These are phyloP conservation scores for Alloteropsis semialata DNA, from an alignment of 176 grass and related monocot species.

Conservation along the genomic window DNA sequence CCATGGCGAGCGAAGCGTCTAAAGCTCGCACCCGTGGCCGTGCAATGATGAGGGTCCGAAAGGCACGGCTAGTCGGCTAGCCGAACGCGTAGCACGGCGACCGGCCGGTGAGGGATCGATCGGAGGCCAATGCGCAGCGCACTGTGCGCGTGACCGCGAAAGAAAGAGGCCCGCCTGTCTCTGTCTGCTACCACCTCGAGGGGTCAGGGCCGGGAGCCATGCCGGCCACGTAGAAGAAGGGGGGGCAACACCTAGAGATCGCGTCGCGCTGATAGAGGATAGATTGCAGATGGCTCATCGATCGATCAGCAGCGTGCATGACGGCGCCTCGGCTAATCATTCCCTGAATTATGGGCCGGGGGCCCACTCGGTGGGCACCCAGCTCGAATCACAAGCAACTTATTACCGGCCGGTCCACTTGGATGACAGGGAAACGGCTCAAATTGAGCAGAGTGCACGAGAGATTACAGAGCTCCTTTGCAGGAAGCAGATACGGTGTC, in stretches of 20 bases:
- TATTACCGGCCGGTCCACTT: neutral
- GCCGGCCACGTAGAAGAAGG: slow-evolving; percentile 16
- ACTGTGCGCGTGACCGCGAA: neutral
- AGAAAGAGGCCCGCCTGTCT: neutral
- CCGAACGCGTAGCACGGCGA: neutral
- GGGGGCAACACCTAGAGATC: neutral
- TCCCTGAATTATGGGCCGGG: neutral
- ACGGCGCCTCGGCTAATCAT: neutral
- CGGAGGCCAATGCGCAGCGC: no score
- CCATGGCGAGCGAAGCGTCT: slow-evolving; percentile 4
- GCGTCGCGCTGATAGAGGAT: neutral
- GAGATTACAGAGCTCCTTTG: neutral
- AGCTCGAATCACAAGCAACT: neutral
- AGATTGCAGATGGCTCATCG: neutral
- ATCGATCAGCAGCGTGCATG: neutral
- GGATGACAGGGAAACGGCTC: neutral
- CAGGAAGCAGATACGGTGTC: neutral
- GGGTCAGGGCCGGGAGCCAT: neutral
- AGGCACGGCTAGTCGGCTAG: slow-evolving; percentile 5
- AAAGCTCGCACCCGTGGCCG: neutral
- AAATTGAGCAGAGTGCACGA: neutral
- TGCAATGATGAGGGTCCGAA: slow-evolving; percentile 13
- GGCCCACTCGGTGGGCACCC: neutral
- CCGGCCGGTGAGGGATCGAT: no score
- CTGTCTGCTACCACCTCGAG: neutral